Evolutionary conservation across 2,329 filamentous ascomycete species (phyloP).

Genomic region (Drechslerella stenobrocha): DNA sequence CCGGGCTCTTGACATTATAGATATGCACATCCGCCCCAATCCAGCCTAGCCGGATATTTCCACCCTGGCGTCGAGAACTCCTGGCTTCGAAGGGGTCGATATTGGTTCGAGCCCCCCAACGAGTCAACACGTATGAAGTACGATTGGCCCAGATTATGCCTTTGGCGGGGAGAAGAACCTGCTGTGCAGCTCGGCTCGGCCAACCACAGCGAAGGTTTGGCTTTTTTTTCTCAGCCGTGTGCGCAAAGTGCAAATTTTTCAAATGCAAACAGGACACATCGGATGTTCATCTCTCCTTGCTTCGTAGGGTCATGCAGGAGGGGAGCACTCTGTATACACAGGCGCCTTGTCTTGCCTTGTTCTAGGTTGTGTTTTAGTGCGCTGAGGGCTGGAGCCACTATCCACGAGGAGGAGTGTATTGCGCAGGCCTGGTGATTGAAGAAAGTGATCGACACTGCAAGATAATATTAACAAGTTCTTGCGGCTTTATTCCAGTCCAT

Average conservation of each 20-base stretch:
- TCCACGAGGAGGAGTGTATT: no score
- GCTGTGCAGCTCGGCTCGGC: background rate
- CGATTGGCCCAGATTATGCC: background rate
- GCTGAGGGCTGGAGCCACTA: no score
- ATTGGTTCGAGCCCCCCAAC: background rate
- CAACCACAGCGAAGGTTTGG: background rate
- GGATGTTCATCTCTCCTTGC: background rate
- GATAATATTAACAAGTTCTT: background rate
- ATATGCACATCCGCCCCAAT: slow-evolving; percentile 26
- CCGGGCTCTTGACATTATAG: slow-evolving; percentile 19
- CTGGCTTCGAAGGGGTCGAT: background rate
- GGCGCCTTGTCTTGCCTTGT: no score
- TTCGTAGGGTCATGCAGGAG: no score
- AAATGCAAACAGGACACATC: background rate
- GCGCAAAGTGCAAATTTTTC: no score
- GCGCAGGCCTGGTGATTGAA: no score
- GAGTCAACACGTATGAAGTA: background rate
- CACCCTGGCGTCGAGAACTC: slow-evolving; percentile 5
- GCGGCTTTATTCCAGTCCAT: background rate
- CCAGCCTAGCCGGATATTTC: slow-evolving; percentile 18
- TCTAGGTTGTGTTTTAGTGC: no score
- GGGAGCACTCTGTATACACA: no score
- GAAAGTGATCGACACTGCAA: no score
- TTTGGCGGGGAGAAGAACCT: background rate
- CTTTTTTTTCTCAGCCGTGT: no score